A percentile compares a stretch with the other conserved stretches of the same genome.
Conservation (phyloP, 2,329 filamentous ascomycete species). For the Ophiostoma sp. region DNA sequence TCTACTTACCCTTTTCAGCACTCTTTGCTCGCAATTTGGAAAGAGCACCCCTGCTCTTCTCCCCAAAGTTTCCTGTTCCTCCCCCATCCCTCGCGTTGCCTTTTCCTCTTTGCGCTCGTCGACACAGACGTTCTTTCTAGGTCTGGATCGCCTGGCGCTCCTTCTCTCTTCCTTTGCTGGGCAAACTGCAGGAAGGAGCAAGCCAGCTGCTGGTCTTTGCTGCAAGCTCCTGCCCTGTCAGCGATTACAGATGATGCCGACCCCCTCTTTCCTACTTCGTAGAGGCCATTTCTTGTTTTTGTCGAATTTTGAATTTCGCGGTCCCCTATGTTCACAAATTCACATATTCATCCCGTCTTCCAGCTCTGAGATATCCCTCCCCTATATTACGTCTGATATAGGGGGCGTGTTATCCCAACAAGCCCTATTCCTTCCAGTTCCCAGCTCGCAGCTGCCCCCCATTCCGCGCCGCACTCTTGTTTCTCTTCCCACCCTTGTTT, state of each 20-base stretch:
- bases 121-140: background rate
- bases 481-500: background rate
- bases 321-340: background rate
- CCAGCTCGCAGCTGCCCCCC: background rate
- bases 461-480: background rate
- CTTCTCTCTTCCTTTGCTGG: background rate
- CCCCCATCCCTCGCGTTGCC: background rate
- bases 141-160: background rate
- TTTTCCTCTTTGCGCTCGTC: background rate
- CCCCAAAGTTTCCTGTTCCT: too few species aligned
- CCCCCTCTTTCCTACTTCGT: background rate
- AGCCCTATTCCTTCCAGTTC: background rate
- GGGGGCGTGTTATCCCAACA: background rate
- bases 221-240: background rate
- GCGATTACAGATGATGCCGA: background rate
- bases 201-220: background rate
- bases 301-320: background rate
- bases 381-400: slow-evolving; percentile 9
- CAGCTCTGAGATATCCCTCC: background rate
- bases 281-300: background rate
- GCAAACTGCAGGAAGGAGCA: slow-evolving; percentile 6
- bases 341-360: background rate
- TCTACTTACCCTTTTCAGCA: background rate
- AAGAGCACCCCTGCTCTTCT: background rate
- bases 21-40: background rate